A percentile compares a stretch with the other conserved stretches of the same genome.
phyloP scores from a whole-genome alignment of 2,329 filamentous ascomycete species.

The Anthostomella pinea region DNA sequence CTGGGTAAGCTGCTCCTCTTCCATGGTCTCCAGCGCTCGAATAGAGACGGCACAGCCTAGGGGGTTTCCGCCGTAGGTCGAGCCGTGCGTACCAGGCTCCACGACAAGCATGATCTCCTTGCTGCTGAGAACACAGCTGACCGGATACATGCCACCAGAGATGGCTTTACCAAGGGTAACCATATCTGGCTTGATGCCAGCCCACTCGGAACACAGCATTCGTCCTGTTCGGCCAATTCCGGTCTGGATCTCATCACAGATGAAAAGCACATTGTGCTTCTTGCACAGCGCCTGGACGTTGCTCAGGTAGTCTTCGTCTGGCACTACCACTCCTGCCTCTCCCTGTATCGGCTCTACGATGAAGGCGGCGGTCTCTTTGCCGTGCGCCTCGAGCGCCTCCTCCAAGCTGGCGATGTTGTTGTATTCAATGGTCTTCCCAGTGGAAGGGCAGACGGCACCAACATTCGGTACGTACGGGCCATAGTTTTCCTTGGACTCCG shows the following conservation, averaged over 20 bases:
- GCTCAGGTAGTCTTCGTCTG: conserved; percentile 81
- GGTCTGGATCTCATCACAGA: conserved; percentile 98
- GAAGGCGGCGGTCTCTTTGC: conserved; percentile 84
- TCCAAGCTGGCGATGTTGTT: conserved; percentile 82
- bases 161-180: conserved; percentile 96
- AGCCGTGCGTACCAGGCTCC: conserved; percentile 94
- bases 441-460: conserved; percentile 72
- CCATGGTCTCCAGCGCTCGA: conserved; percentile 86
- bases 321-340: conserved; percentile 94
- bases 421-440: conserved; percentile 76
- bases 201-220: conserved; percentile 93
- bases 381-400: conserved; percentile 74
- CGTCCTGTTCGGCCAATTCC: conserved; percentile 93
- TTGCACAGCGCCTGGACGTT: conserved; percentile 83
- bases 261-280: conserved; percentile 92
- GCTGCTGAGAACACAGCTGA: conserved; percentile 83
- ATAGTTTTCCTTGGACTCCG: conserved; percentile 95
- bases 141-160: conserved; percentile 98
- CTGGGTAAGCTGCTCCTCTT: conserved; percentile 85
- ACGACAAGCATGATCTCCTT: conserved; percentile 94
- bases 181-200: conserved; percentile 90
- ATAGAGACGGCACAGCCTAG: conserved; percentile 94
- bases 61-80: conserved; percentile 97
- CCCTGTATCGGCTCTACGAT: conserved; percentile 96
- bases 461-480: conserved; percentile 92